Base-by-base conservation (phyloP, 805 yeast genomes). In the Kodamaea fukazawae region DNA sequence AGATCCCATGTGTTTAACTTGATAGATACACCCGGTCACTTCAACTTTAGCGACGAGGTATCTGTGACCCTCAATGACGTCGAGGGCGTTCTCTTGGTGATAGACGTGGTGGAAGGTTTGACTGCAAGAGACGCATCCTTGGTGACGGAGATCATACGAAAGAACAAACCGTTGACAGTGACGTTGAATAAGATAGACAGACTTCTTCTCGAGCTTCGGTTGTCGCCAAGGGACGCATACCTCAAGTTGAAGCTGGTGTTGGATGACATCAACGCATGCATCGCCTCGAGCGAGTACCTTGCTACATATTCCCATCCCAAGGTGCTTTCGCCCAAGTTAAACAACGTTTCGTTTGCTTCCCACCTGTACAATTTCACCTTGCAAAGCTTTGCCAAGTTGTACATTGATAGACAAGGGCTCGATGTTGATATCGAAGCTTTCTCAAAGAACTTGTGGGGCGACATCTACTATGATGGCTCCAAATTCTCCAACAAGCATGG, bases 1-100 rank as follows among this genome's bases (percentile, higher is more conserved):
- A 77, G 75, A 45, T 81, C 95, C 0, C 60, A 65, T 12, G 76
- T 78, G 0, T 51, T 81, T 14, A 86, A 84, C 52, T 45, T 90
- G 1, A 48, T 88, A 1, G 99, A 95, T 53, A 70, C 96, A 0
- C 99, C 99, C 0, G 99, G 99, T 0, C 98, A 93, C 60, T 75
- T 77, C 0, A 82, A 88, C 53, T 93, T 93, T 53, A 63, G 70
- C 20, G 96, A 88, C 54, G 97, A 93, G 49, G 62, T 78, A 3
- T 71, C 78, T 0, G 71, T 76, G 0, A 74, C 85, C 0, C 58
- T 81, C 7, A 58, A 76, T 15, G 66, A 81, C 0, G 73, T 75
- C 0, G 97, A 93, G 47, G 78, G 83, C 2, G 78, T 77, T 0
- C 63, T 83, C 0, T 58, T 89, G 2, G 85, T 87, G 1, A 69